Conservation (phyloP, 2,329 filamentous ascomycete genomes). For the Colletotrichum filicis region DNA sequence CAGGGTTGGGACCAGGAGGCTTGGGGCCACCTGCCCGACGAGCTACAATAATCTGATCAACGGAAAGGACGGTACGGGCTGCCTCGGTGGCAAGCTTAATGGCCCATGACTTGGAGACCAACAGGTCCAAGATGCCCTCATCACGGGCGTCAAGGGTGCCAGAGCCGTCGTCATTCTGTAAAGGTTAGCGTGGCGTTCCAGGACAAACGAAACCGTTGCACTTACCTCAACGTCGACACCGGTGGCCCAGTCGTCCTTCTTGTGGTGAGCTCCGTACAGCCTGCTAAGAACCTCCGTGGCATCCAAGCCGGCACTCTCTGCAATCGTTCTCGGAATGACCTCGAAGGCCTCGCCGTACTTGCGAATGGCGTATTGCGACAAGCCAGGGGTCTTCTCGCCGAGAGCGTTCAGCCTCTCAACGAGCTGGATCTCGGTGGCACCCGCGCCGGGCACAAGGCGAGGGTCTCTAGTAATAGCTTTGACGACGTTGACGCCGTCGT, state of each 20-base stretch:
- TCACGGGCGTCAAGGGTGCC: constrained; percentile 89
- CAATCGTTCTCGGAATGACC: constrained; percentile 92
- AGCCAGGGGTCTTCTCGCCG: constrained; percentile 90
- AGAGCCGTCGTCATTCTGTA: constrained; percentile 77
- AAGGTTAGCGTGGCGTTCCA: background rate
- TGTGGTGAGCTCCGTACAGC: constrained; percentile 92
- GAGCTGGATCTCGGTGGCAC: constrained; percentile 93
- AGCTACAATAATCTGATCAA: constrained; percentile 99
- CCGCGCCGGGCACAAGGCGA: constrained; percentile 90
- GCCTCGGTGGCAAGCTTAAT: constrained; percentile 97
- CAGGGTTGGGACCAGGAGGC: constrained; percentile 91
- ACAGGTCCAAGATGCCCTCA: constrained; percentile 89
- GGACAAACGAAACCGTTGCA: constrained; percentile 5
- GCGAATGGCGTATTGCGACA: constrained; percentile 96
- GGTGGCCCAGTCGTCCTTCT: constrained; percentile 88
- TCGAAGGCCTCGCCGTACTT: constrained; percentile 98
- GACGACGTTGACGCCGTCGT: constrained; percentile 98
- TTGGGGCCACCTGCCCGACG: constrained; percentile 97
- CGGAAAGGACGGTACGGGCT: constrained; percentile 90
- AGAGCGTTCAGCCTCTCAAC: constrained; percentile 91
- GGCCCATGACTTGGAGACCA: constrained; percentile 94
- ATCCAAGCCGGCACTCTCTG: constrained; percentile 94
- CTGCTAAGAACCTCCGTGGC: constrained; percentile 96
- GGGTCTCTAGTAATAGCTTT: constrained; percentile 97
- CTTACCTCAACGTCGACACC: constrained; percentile 90